These are phyloP conservation scores for Phytophthora rubi DNA, from an alignment of 352 stramenopile genomes.

Conservation along the genomic window DNA sequence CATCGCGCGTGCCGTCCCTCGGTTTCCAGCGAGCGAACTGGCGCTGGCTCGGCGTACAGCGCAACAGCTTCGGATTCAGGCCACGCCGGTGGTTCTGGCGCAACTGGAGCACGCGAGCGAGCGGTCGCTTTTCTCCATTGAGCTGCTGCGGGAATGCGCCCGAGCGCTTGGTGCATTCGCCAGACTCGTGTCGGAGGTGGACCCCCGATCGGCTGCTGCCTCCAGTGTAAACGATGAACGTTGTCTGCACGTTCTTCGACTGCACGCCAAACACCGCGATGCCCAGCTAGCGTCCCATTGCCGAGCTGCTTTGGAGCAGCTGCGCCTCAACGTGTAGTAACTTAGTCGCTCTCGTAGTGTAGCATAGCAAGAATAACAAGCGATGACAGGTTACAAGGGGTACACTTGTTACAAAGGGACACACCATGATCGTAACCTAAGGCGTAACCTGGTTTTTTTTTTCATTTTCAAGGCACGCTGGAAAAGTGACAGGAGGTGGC, in stretches of 20 bases:
- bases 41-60: conserved; percentile 37
- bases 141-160: conserved; percentile 76
- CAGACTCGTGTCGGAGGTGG: conserved; percentile 49
- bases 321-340: conserved; percentile 33
- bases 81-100: conserved; percentile 48
- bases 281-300: conserved; percentile 67
- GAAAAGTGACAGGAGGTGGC: neutral
- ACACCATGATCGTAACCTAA: neutral
- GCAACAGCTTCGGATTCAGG: conserved; percentile 55
- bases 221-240: conserved; percentile 36
- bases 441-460: neutral
- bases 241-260: conserved; percentile 47
- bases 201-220: conserved; percentile 18
- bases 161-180: conserved; percentile 63
- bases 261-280: conserved; percentile 68
- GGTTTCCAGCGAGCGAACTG: conserved; percentile 55
- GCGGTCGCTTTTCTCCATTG: conserved; percentile 63
- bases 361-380: conserved; percentile 34
- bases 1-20: conserved; percentile 59
- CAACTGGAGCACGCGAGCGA: conserved; percentile 57
- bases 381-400: too few species aligned
- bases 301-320: conserved; percentile 52
- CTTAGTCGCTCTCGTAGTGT: conserved; percentile 18
- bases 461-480: neutral
- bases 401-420: too few species aligned